A percentile compares a stretch with the other conserved stretches of the same genome.
phyloP scores from a whole-genome alignment of 495 filamentous ascomycete species.

The Annulohypoxylon moriforme region DNA sequence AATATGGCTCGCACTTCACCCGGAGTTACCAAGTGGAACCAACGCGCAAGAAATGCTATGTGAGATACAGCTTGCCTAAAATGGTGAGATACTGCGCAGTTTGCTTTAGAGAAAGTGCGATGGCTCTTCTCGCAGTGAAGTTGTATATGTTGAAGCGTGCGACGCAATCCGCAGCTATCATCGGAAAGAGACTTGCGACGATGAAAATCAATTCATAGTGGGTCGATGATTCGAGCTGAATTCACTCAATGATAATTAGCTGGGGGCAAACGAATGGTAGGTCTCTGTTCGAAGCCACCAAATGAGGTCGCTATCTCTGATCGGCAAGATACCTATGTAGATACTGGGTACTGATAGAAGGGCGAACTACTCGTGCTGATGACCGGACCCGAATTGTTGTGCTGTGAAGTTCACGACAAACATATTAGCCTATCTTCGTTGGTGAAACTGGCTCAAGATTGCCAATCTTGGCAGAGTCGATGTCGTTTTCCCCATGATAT shows the following conservation, averaged over 20 bases:
- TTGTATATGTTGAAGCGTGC: constrained; percentile 3
- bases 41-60: constrained; percentile 11
- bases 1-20: background rate
- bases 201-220: background rate
- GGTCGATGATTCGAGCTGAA: background rate
- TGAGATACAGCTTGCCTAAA: constrained; percentile 1
- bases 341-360: background rate
- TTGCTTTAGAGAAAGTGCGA: background rate
- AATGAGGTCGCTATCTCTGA: background rate
- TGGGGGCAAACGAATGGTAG: background rate
- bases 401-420: background rate
- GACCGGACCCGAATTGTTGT: background rate
- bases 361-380: background rate
- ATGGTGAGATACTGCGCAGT: background rate
- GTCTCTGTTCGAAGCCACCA: background rate
- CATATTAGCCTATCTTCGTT: background rate
- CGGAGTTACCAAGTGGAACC: background rate
- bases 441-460: background rate
- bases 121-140: background rate
- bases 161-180: background rate
- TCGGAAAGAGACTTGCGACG: background rate
- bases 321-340: background rate
- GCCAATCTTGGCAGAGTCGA: background rate
- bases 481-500: background rate
- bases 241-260: background rate